phyloP scores from a whole-genome alignment of 768 basidiomycete species.

The Leccinum uliginosum region DNA sequence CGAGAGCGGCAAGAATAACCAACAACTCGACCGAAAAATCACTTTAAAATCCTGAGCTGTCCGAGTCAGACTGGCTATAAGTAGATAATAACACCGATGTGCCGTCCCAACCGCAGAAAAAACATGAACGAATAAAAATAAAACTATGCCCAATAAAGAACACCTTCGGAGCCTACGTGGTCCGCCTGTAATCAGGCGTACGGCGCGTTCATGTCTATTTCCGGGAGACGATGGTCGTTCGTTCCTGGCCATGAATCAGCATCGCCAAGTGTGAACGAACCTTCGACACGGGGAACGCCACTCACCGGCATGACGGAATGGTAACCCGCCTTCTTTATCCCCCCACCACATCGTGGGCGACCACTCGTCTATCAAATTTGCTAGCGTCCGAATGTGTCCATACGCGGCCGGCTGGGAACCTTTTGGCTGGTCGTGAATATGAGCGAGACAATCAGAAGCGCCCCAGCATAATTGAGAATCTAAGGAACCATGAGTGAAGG shows the following conservation, averaged over 20 bases:
- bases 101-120: too few species aligned
- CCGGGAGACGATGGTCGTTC: slow-evolving; percentile 16
- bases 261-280: neutral
- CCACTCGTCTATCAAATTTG: slow-evolving; percentile 35
- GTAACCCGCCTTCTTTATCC: slow-evolving; percentile 12
- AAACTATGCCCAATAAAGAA: neutral
- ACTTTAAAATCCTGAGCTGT: too few species aligned
- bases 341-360: slow-evolving; percentile 32
- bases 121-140: neutral
- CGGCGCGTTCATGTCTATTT: slow-evolving; percentile 17
- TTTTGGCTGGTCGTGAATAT: slow-evolving; percentile 12
- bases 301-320: slow-evolving; percentile 19
- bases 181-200: slow-evolving; percentile 13
- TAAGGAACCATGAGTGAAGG: slow-evolving; percentile 3
- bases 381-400: slow-evolving; percentile 32
- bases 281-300: neutral
- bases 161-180: neutral
- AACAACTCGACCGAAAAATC: slow-evolving; percentile 3
- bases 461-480: slow-evolving; percentile 26
- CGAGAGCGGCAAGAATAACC: slow-evolving; percentile 9
- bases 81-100: neutral
- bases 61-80: neutral
- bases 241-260: slow-evolving; percentile 18
- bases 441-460: slow-evolving; percentile 20
- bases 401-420: slow-evolving; percentile 31